phyloP scores from a whole-genome alignment of 371 early-diverging fungal genomes.

The Circinella umbellata region DNA sequence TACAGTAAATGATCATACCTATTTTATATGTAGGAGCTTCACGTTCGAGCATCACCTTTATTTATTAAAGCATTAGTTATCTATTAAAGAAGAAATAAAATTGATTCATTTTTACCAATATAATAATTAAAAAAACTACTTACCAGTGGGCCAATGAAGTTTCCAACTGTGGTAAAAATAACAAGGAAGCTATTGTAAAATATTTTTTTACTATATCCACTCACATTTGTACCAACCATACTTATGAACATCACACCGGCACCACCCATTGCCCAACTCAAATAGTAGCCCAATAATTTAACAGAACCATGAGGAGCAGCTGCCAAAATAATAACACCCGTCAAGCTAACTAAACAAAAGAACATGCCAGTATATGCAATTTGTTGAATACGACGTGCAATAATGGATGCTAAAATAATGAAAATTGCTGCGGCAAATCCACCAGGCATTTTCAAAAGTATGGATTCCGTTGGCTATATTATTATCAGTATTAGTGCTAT shows the following conservation, averaged over 20 bases:
- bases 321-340: slow-evolving; percentile 35
- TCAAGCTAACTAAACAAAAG: slow-evolving; percentile 21
- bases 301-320: slow-evolving; percentile 25
- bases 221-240: slow-evolving; percentile 33
- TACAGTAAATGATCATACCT: slow-evolving; percentile 34
- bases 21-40: slow-evolving; percentile 20
- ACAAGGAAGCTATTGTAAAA: slow-evolving; percentile 37
- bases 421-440: slow-evolving; percentile 27
- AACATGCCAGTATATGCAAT: slow-evolving; percentile 22
- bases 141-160: slow-evolving; percentile 39
- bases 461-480: slow-evolving; percentile 26
- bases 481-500: not conserved
- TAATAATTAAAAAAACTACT: not conserved
- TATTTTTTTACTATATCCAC: slow-evolving; percentile 46
- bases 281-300: slow-evolving; percentile 40
- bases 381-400: slow-evolving; percentile 28
- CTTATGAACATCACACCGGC: slow-evolving; percentile 29
- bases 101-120: not conserved
- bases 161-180: slow-evolving; percentile 36
- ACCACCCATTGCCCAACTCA: slow-evolving; percentile 32
- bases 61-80: not conserved
- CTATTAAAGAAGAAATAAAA: not conserved
- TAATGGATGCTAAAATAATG: slow-evolving; percentile 12
- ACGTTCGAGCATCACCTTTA: slow-evolving; percentile 22
- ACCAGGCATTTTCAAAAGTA: slow-evolving; percentile 37